These are phyloP conservation scores for Paralagenidium karlingii DNA, from an alignment of 352 stramenopile species.

Conservation along the genomic window DNA sequence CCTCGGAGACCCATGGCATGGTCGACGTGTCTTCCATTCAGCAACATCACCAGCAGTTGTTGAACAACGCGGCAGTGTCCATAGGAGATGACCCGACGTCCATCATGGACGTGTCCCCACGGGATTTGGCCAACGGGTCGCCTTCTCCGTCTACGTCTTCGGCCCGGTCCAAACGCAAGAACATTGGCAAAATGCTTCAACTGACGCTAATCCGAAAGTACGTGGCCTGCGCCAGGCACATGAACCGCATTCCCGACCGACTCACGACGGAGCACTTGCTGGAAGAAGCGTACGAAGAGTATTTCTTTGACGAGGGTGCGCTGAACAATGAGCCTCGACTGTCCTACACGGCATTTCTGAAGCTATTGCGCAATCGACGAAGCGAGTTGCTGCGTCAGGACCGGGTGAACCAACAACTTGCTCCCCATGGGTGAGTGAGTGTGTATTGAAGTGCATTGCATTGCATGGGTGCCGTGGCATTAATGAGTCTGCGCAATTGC, in stretches of 20 bases:
- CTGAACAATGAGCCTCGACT: constrained; percentile 40
- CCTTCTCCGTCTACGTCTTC: no score
- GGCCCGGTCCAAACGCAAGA: constrained; percentile 21
- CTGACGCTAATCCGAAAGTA: constrained; percentile 43
- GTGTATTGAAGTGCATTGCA: constrained; percentile 1
- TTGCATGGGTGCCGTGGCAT: constrained; percentile 4
- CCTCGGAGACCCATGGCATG: no score
- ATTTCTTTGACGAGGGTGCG: constrained; percentile 46
- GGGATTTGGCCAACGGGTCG: no score
- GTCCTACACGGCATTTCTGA: constrained; percentile 43
- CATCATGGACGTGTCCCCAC: no score
- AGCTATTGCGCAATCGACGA: constrained; percentile 50
- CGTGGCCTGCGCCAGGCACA: constrained; percentile 37
- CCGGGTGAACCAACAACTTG: constrained; percentile 4
- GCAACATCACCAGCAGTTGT: no score
- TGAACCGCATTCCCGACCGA: constrained; percentile 25
- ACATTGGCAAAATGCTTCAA: constrained; percentile 49
- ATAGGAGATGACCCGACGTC: no score
- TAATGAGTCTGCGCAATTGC: no score
- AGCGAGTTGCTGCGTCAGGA: constrained; percentile 24
- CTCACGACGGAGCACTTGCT: constrained; percentile 42
- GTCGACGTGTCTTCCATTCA: no score
- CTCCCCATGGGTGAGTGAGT: not conserved
- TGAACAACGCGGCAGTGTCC: no score
- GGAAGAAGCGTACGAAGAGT: constrained; percentile 56